Evolutionary conservation across 2,329 filamentous ascomycete species (phyloP).

Genomic region (Trichophyton schoenleinii): DNA sequence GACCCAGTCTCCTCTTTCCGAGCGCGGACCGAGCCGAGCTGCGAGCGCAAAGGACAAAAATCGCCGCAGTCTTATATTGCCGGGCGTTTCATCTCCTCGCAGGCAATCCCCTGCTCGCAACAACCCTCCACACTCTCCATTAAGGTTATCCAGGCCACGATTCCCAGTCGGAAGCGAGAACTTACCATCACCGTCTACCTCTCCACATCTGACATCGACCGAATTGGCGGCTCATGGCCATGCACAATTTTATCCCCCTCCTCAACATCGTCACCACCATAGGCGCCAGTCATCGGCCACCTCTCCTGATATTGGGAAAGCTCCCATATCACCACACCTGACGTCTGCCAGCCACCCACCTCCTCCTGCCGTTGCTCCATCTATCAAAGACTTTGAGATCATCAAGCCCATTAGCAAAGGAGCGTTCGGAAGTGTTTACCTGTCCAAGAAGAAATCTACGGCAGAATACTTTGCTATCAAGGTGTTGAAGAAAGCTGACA

Average conservation of each 20-base stretch:
- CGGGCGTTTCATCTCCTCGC: conserved; percentile 60
- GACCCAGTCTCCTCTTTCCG: conserved; percentile 82
- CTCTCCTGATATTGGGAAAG: conserved; percentile 55
- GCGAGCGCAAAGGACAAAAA: conserved; percentile 71
- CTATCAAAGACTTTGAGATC: conserved; percentile 98
- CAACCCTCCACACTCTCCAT: conserved; percentile 67
- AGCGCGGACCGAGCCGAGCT: conserved; percentile 64
- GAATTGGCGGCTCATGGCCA: conserved; percentile 42
- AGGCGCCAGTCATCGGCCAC: conserved; percentile 84
- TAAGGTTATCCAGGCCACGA: conserved; percentile 74
- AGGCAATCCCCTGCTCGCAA: conserved; percentile 78
- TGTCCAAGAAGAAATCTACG: conserved; percentile 97
- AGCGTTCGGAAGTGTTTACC: conserved; percentile 92
- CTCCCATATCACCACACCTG: conserved; percentile 71
- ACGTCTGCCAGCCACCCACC: conserved; percentile 68
- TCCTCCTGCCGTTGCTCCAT: conserved; percentile 77
- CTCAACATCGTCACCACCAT: conserved; percentile 52
- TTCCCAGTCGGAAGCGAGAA: conserved; percentile 41
- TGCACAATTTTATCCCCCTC: conserved; percentile 45
- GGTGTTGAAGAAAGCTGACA: conserved; percentile 97
- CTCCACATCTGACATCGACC: conserved; percentile 69
- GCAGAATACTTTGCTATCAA: conserved; percentile 99
- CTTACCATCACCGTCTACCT: conserved; percentile 73
- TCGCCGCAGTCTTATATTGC: conserved; percentile 71
- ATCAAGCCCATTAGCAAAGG: conserved; percentile 99